Percentiles rank a stretch among this genome's conserved stretches.
Evolutionary conservation across 2,329 filamentous ascomycete species (phyloP).

Genomic region (Venturia aucupariae): DNA sequence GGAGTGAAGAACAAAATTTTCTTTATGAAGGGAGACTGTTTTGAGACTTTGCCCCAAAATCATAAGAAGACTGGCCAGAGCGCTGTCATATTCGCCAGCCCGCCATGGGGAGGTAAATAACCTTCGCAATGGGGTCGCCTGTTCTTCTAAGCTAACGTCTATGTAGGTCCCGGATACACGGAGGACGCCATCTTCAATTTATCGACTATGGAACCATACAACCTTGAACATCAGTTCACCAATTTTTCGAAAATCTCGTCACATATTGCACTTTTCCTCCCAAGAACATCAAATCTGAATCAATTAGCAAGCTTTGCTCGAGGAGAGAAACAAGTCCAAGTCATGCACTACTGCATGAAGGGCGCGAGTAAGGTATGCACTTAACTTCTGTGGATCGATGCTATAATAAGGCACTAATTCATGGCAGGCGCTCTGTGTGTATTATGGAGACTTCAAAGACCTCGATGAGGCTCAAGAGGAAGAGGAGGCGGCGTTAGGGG

Average conservation of each 20-base stretch:
- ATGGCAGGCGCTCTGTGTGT: constrained; percentile 46
- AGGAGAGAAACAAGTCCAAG: constrained; percentile 51
- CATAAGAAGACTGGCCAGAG: constrained; percentile 41
- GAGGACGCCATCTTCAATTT: constrained; percentile 70
- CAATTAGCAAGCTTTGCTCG: constrained; percentile 56
- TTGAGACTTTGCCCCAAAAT: constrained; percentile 54
- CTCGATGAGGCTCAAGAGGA: background rate
- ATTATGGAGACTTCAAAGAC: constrained; percentile 41
- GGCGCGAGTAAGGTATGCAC: constrained; percentile 69
- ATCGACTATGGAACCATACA: constrained; percentile 81
- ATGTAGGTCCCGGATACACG: constrained; percentile 53
- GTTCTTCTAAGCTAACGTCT: background rate
- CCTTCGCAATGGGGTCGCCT: background rate
- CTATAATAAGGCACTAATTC: background rate
- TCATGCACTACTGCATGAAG: constrained; percentile 85
- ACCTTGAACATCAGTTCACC: constrained; percentile 51
- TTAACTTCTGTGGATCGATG: background rate
- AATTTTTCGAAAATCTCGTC: constrained; percentile 46
- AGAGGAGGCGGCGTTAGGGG: background rate
- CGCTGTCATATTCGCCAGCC: constrained; percentile 59
- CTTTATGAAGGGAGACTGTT: constrained; percentile 83
- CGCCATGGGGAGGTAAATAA: constrained; percentile 62
- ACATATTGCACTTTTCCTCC: constrained; percentile 67
- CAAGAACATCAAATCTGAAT: constrained; percentile 71
- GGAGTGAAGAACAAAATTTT: constrained; percentile 69